Conservation (phyloP, 495 filamentous ascomycete genomes). For the Pyrenula aspistea region DNA sequence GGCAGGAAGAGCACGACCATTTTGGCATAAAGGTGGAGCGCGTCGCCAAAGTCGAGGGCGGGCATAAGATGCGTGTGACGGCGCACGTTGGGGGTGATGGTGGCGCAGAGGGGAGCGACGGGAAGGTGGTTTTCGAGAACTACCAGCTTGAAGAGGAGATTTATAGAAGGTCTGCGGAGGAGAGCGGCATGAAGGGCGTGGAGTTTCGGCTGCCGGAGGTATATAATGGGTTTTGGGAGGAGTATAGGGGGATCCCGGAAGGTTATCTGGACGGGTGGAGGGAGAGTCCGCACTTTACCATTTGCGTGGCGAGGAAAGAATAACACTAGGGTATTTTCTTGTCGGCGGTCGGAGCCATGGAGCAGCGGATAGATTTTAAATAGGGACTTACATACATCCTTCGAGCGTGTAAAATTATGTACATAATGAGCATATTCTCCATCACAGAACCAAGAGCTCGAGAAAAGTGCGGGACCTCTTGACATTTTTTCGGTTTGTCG, state of each 20-base stretch:
- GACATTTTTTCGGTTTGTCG: too few relatives aligned
- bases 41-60: neutral
- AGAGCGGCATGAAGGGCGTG: neutral
- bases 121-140: neutral
- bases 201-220: neutral
- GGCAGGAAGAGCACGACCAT: neutral
- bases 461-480: too few relatives aligned
- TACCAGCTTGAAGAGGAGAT: slow-evolving; percentile 1
- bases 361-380: too few relatives aligned
- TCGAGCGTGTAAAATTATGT: too few relatives aligned
- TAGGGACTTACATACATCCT: too few relatives aligned
- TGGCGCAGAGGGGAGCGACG: neutral
- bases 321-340: slow-evolving; percentile 1
- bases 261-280: neutral
- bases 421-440: too few relatives aligned
- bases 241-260: neutral
- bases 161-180: neutral
- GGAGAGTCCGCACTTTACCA: neutral
- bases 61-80: neutral
- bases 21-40: neutral
- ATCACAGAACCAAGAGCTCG: too few relatives aligned
- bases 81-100: neutral
- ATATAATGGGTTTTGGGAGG: neutral
- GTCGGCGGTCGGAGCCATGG: neutral
- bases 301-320: neutral